These are phyloP conservation scores for Candida takata DNA, from an alignment of 805 yeast species.

Conservation along the genomic window DNA sequence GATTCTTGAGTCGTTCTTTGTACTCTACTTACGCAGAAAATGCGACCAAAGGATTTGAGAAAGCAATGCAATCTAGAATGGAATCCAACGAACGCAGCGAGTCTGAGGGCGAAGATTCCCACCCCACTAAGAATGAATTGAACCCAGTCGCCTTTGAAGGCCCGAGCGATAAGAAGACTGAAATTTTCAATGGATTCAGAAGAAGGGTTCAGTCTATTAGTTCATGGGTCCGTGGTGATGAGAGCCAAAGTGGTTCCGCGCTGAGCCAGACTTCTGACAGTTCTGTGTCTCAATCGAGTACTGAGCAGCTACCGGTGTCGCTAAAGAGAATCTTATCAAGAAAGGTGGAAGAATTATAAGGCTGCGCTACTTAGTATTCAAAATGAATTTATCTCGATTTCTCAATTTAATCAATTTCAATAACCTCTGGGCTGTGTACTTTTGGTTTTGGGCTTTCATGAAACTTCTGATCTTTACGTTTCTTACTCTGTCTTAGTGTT, in stretches of 20 bases:
- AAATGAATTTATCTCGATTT: no score
- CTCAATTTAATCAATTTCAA: conserved; percentile 69
- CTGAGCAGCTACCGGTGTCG: conserved; percentile 32
- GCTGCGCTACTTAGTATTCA: no score
- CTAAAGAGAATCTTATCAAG: conserved; percentile 30
- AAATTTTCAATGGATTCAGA: conserved; percentile 25
- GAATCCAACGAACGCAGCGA: no score
- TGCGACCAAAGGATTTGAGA: conserved; percentile 30
- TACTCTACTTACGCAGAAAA: conserved; percentile 36
- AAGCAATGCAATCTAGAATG: conserved; percentile 11
- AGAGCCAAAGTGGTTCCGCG: conserved; percentile 18
- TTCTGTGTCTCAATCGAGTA: conserved; percentile 2
- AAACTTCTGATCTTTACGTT: conserved; percentile 53
- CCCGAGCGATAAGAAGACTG: not conserved
- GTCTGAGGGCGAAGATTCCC: conserved; percentile 3
- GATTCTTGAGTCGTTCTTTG: conserved; percentile 42
- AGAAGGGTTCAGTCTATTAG: conserved; percentile 32
- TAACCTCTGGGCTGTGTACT: conserved; percentile 68
- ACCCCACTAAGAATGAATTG: not conserved
- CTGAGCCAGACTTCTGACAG: conserved; percentile 17
- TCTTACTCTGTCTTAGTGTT: conserved; percentile 60
- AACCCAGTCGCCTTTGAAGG: conserved; percentile 8
- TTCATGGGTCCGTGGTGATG: conserved; percentile 23
- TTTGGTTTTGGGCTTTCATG: conserved; percentile 56
- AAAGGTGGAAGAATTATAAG: not conserved